These are phyloP conservation scores for Cerrena zonata DNA, from an alignment of 1,284 basidiomycete species.

Conservation along the genomic window DNA sequence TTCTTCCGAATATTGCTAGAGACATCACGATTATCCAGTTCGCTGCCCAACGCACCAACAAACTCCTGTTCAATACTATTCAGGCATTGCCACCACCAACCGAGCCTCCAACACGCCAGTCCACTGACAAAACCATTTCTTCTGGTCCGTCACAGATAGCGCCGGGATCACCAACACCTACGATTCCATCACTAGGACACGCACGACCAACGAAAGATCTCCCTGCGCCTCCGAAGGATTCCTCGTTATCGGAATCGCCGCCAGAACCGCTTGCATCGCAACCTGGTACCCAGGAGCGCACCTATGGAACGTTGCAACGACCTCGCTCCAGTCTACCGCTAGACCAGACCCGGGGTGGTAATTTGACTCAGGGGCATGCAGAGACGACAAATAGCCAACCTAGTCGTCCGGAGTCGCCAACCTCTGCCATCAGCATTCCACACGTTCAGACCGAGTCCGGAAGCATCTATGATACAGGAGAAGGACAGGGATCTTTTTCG, in stretches of 20 bases:
- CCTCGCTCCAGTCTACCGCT: conserved; percentile 16
- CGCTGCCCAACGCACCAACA: conserved; percentile 84
- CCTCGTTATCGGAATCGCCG: conserved; percentile 20
- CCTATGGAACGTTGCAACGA: conserved; percentile 23
- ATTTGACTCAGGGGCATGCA: conserved; percentile 10
- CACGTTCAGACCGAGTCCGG: conserved; percentile 32
- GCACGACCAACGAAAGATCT: conserved; percentile 35
- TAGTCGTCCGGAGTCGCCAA: conserved; percentile 31
- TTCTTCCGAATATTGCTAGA: conserved; percentile 91
- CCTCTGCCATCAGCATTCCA: conserved; percentile 27
- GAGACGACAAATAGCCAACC: conserved; percentile 16
- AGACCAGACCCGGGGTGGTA: conserved; percentile 6
- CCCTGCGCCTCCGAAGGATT: conserved; percentile 11
- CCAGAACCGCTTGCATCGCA: conserved; percentile 31
- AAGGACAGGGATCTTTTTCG: conserved; percentile 77
- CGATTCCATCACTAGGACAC: conserved; percentile 29
- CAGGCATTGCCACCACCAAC: conserved; percentile 74
- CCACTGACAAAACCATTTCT: conserved; percentile 24
- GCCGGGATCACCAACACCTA: conserved; percentile 49
- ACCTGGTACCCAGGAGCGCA: conserved; percentile 16
- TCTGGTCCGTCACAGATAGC: conserved; percentile 31
- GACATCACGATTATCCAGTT: conserved; percentile 84
- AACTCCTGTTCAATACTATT: conserved; percentile 79
- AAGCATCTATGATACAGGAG: conserved; percentile 29
- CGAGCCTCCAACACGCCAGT: conserved; percentile 42